These are phyloP conservation scores for Luffa acutangula DNA, from an alignment of 306 rosid genomes.

Conservation along the genomic window DNA sequence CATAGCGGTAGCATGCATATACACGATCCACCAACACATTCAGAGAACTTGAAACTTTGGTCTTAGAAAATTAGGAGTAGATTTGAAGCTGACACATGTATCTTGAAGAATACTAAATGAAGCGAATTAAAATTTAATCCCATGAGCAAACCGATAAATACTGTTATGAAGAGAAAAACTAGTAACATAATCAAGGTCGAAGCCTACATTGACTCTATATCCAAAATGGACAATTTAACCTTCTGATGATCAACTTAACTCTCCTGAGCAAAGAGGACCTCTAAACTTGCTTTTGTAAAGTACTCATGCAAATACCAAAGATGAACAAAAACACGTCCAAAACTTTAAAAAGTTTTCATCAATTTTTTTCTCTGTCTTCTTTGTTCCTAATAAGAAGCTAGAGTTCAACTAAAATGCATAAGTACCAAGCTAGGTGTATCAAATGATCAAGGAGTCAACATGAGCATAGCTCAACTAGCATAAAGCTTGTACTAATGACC, in stretches of 20 bases:
- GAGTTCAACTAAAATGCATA: not conserved
- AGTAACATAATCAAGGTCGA: not conserved
- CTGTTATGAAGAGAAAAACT: not conserved
- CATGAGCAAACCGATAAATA: not conserved
- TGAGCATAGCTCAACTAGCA: too few species aligned
- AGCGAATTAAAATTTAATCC: not conserved
- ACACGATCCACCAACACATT: not conserved
- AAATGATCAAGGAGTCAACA: not conserved
- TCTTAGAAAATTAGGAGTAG: not conserved
- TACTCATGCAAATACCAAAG: too few species aligned
- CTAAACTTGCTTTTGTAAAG: not conserved
- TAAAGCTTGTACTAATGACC: too few species aligned
- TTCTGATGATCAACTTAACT: not conserved
- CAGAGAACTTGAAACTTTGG: not conserved
- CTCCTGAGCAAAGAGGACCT: not conserved
- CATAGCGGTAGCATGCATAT: not conserved
- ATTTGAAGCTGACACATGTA: not conserved
- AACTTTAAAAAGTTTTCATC: not conserved
- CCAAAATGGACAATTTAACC: not conserved
- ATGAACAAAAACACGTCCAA: not conserved
- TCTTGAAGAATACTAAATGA: not conserved
- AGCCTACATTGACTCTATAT: not conserved
- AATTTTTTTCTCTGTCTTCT: not conserved
- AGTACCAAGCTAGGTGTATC: not conserved
- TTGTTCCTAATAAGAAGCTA: not conserved